Conservation (phyloP, 2,329 filamentous ascomycete genomes). For the Cladorrhinum sp. region DNA sequence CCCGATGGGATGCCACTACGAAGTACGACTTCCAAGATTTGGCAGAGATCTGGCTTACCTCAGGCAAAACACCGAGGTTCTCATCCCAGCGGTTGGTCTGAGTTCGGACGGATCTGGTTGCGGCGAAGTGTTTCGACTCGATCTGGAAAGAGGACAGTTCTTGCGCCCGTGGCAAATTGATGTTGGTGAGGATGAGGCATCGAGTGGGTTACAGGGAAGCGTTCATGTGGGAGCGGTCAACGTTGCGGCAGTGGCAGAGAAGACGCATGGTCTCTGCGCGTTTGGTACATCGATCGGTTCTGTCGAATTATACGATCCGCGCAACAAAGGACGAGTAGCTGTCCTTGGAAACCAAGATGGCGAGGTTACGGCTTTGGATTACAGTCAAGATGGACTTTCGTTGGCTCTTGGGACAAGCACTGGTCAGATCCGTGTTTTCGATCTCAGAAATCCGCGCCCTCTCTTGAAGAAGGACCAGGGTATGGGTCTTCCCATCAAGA, state of each 20-base stretch:
- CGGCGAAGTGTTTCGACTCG: slow-evolving; percentile 90
- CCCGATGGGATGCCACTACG: slow-evolving; percentile 80
- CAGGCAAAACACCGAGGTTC: slow-evolving; percentile 64
- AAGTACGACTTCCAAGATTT: slow-evolving; percentile 86
- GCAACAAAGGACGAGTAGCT: slow-evolving; percentile 77
- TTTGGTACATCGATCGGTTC: slow-evolving; percentile 96
- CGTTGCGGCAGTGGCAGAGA: slow-evolving; percentile 79
- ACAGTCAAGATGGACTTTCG: slow-evolving; percentile 77
- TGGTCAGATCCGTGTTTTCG: slow-evolving; percentile 86
- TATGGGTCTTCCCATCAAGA: slow-evolving; percentile 89
- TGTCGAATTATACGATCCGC: slow-evolving; percentile 93
- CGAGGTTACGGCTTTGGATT: slow-evolving; percentile 84
- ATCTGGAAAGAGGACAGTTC: slow-evolving; percentile 86
- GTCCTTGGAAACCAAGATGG: slow-evolving; percentile 66
- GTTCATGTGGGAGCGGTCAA: slow-evolving; percentile 85
- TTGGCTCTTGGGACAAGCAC: slow-evolving; percentile 83
- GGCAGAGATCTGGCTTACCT: slow-evolving; percentile 85
- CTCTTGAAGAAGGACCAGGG: slow-evolving; percentile 92
- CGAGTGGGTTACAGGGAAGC: slow-evolving; percentile 77
- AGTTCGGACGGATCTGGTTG: slow-evolving; percentile 68
- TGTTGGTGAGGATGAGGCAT: slow-evolving; percentile 77
- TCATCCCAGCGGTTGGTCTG: slow-evolving; percentile 83
- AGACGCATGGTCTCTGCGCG: slow-evolving; percentile 83
- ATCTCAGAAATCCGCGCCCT: slow-evolving; percentile 82
- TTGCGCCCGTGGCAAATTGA: slow-evolving; percentile 93